Evolutionary conservation across 2,329 filamentous ascomycete species (phyloP).

Genomic region (Pseudogymnoascus sp.): DNA sequence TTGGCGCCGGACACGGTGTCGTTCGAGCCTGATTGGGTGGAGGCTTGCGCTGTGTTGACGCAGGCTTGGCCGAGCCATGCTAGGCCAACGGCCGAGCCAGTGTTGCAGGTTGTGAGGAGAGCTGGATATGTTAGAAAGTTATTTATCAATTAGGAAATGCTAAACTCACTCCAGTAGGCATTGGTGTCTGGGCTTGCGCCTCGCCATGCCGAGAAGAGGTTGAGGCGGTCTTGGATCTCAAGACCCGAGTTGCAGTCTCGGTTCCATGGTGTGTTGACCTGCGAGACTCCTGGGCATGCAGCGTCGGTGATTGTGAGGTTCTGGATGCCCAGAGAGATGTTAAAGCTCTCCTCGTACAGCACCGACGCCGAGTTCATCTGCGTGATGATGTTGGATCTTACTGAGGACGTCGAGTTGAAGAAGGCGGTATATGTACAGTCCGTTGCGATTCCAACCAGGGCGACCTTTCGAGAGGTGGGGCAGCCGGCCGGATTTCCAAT

Average conservation of each 20-base stretch:
- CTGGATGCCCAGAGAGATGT: slow-evolving; percentile 83
- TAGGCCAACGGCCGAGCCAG: slow-evolving; percentile 77
- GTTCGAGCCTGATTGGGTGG: slow-evolving; percentile 42
- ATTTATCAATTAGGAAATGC: slow-evolving; percentile 45
- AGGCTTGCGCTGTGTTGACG: slow-evolving; percentile 48
- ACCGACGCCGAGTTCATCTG: slow-evolving; percentile 82
- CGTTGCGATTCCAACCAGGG: slow-evolving; percentile 82
- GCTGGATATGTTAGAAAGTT: slow-evolving; percentile 51
- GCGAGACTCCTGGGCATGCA: slow-evolving; percentile 64
- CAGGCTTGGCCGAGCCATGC: slow-evolving; percentile 92
- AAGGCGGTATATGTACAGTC: slow-evolving; percentile 79
- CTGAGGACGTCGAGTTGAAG: slow-evolving; percentile 60
- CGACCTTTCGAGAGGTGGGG: slow-evolving; percentile 82
- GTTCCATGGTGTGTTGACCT: slow-evolving; percentile 74
- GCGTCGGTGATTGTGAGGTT: slow-evolving; percentile 73
- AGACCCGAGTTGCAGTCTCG: slow-evolving; percentile 57
- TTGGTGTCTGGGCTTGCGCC: slow-evolving; percentile 70
- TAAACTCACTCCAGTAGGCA: slow-evolving; percentile 89
- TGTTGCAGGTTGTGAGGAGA: slow-evolving; percentile 63
- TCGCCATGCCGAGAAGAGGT: slow-evolving; percentile 83
- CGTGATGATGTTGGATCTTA: slow-evolving; percentile 68
- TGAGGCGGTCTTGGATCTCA: slow-evolving; percentile 70
- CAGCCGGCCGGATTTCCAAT: slow-evolving; percentile 84
- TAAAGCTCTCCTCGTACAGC: slow-evolving; percentile 86
- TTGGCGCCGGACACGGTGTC: slow-evolving; percentile 82